Evolutionary conservation across 108 stramenopile genomes (phyloP).

Genomic region (Stephanodiscus minutulus): DNA sequence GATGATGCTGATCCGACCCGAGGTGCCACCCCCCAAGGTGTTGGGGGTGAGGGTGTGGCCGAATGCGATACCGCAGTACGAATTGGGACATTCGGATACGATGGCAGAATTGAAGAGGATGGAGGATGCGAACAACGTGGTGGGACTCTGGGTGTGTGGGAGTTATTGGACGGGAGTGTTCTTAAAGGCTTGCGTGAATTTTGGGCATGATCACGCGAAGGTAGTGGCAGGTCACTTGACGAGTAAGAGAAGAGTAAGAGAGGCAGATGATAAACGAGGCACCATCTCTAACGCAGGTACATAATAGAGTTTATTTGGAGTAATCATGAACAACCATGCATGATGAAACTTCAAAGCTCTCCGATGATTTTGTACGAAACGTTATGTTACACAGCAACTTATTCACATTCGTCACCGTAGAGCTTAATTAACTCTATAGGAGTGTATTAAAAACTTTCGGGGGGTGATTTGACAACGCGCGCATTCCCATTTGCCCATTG

Average conservation of each 20-base stretch:
- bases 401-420: no score
- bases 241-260: no score
- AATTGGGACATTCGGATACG: constrained; percentile 79
- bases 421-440: no score
- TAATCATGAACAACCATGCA: no score
- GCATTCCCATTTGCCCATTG: no score
- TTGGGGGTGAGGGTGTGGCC: constrained; percentile 90
- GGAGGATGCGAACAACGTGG: constrained; percentile 43
- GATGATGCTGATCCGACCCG: constrained; percentile 79
- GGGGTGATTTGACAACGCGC: no score
- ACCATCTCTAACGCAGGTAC: background rate
- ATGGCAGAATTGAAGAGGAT: constrained; percentile 61
- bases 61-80: constrained; percentile 94
- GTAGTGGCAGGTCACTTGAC: constrained; percentile 60
- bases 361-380: no score
- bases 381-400: no score
- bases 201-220: constrained; percentile 89
- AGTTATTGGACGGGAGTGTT: constrained; percentile 96
- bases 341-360: no score
- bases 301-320: no score
- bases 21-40: constrained; percentile 85
- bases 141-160: constrained; percentile 88
- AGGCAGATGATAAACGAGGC: background rate
- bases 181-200: constrained; percentile 94
- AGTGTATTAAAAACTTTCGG: no score